phyloP scores from a whole-genome alignment of 805 yeast species.

The Kodamaea kaohsiungensis region DNA sequence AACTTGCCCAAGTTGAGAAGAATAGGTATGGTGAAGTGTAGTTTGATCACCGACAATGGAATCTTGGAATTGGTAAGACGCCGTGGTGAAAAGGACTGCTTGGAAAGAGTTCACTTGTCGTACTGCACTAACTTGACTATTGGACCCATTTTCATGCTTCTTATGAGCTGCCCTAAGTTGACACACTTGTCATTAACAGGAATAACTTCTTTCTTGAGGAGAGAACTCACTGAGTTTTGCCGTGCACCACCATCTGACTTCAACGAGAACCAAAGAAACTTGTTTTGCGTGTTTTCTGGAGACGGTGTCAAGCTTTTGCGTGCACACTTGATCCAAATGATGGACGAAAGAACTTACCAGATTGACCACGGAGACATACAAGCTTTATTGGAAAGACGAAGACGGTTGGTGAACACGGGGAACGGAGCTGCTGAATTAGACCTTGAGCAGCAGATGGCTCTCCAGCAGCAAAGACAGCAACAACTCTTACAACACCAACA shows the following conservation, averaged over 20 bases:
- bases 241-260: conserved; percentile 93
- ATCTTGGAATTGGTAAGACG: conserved; percentile 64
- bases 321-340: conserved; percentile 56
- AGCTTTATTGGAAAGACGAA: conserved; percentile 29
- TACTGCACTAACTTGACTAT: conserved; percentile 82
- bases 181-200: conserved; percentile 94
- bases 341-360: conserved; percentile 36
- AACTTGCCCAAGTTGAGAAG: conserved; percentile 78
- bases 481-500: conserved; percentile 1
- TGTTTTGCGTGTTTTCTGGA: conserved; percentile 93
- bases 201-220: conserved; percentile 80
- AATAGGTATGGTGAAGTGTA: conserved; percentile 91
- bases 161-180: conserved; percentile 79
- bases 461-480: background rate
- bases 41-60: conserved; percentile 84
- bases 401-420: conserved; percentile 21
- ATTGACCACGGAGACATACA: conserved; percentile 35
- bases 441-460: background rate
- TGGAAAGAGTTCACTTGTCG: conserved; percentile 91
- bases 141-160: conserved; percentile 71
- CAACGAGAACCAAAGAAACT: conserved; percentile 76
- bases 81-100: conserved; percentile 72
- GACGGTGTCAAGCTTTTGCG: conserved; percentile 80
- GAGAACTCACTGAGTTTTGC: conserved; percentile 83
- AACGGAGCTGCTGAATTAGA: background rate